Evolutionary conservation across 2,329 filamentous ascomycete species (phyloP), one percentile per base, ranked within the genome.

Genomic region (Myriosclerotinia duriaeana): DNA sequence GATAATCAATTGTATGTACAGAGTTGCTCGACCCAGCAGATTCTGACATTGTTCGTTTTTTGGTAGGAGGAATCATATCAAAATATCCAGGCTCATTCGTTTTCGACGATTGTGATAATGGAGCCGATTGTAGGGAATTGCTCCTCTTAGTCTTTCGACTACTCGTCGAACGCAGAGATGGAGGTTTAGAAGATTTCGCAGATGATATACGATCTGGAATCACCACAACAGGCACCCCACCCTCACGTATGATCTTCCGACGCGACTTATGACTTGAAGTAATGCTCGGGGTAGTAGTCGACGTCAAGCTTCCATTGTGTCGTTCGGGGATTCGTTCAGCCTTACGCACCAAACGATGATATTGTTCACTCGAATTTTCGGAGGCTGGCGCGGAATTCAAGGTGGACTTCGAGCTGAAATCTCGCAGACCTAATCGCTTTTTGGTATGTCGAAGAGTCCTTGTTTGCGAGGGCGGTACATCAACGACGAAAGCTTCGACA

Each of bases 131-230:
- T 7, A 84, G 70, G 64, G 85, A 88, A 53, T 80, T 80, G 64
- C 83, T 85, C 67, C 81, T 78, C 71, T 80, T 84, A 2, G 84
- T 85, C 56, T 79, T 81, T 61, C 81, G 81, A 72, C 86, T 89
- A 69, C 84, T 87, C n/a, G 82, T 84, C 26, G 87, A 88, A 85
- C 85, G 82, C 20, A 88, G 77, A 2, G 86, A 88, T 5, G 83
- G 84, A 42, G 84, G 79, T 54, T 74, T 78, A 46, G 79, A 80
- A 9, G 83, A 80, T 67, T 82, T 83, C 14, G 80, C 77, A 26
- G 75, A 76, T 22, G 85, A 84, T 20, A 77, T 79, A 20, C 87
- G 83, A 65, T 85, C 83, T 8, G 87, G 87, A 61, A 89, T 83
- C 26, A 89, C 80, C 8, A 88, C 81, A 9, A 89, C 86, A 1